phyloP scores from a whole-genome alignment of 2,329 filamentous ascomycete genomes.

The Davidsoniella virescens region DNA sequence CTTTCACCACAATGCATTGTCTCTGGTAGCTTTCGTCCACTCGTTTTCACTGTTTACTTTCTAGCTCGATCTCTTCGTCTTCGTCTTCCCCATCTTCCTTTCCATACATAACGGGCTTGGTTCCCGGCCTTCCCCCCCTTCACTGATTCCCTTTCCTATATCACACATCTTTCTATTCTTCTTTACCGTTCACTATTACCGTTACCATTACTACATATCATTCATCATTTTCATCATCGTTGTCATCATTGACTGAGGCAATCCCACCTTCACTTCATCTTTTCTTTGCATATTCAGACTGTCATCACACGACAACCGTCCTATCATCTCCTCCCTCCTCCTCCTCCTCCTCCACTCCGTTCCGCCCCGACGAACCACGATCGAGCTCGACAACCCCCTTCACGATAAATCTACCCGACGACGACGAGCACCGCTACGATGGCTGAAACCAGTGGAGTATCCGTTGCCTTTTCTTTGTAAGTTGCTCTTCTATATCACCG shows the following conservation, averaged over 20 bases:
- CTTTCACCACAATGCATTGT: slow-evolving; percentile 4
- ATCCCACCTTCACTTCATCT: slow-evolving; percentile 13
- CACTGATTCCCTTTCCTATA: not conserved
- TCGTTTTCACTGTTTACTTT: not conserved
- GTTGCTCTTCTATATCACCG: not conserved
- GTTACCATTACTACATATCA: not conserved
- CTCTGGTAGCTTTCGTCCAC: slow-evolving; percentile 11
- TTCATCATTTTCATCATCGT: slow-evolving; percentile 9
- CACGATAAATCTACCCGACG: not conserved
- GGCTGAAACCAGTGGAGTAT: not conserved
- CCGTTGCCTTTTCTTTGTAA: not conserved
- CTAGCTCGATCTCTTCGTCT: not conserved
- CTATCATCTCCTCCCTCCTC: slow-evolving; percentile 15
- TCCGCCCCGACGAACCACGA: not conserved
- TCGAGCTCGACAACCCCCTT: not conserved
- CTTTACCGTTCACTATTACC: not conserved
- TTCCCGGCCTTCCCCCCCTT: no score
- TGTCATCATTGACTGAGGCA: slow-evolving; percentile 13
- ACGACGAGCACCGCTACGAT: not conserved
- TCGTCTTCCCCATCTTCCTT: not conserved
- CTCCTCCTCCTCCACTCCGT: not conserved
- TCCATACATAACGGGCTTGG: not conserved
- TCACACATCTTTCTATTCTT: not conserved
- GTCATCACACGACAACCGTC: not conserved
- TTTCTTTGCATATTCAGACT: slow-evolving; percentile 10